Evolutionary conservation across 306 rosid genomes (phyloP).

Genomic region (Pyrus betulifolia): DNA sequence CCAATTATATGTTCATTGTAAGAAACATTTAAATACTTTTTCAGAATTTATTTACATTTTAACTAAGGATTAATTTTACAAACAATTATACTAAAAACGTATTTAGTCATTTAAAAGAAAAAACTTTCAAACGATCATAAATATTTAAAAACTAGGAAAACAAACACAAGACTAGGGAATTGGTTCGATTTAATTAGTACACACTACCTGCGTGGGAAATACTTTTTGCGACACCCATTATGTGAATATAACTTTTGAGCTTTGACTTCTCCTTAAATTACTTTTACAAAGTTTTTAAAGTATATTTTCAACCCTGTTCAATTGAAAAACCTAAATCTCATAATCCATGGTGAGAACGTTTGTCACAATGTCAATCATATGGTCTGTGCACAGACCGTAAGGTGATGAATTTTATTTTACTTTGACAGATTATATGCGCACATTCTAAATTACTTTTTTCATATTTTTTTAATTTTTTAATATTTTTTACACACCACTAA

Average conservation of each 20-base stretch:
- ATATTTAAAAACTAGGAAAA: no score
- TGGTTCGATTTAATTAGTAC: background rate
- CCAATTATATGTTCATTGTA: no score
- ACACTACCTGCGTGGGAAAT: background rate
- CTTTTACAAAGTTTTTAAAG: background rate
- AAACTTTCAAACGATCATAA: no score
- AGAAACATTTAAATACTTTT: no score
- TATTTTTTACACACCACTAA: no score
- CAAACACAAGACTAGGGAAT: no score
- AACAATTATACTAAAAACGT: no score
- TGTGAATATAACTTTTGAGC: background rate
- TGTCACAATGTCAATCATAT: background rate
- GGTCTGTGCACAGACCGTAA: background rate
- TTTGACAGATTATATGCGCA: background rate
- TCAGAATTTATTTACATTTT: no score
- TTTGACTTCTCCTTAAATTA: slow-evolving; percentile 3
- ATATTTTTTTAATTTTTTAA: no score
- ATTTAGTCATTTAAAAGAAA: no score
- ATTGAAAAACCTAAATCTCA: background rate
- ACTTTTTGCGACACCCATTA: slow-evolving; percentile 2
- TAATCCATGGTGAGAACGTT: background rate
- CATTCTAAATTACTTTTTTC: no score
- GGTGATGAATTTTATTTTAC: background rate
- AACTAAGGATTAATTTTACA: no score
- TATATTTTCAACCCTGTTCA: background rate